phyloP scores from a whole-genome alignment of 805 yeast genomes.

The Candida arabinofermentans region DNA sequence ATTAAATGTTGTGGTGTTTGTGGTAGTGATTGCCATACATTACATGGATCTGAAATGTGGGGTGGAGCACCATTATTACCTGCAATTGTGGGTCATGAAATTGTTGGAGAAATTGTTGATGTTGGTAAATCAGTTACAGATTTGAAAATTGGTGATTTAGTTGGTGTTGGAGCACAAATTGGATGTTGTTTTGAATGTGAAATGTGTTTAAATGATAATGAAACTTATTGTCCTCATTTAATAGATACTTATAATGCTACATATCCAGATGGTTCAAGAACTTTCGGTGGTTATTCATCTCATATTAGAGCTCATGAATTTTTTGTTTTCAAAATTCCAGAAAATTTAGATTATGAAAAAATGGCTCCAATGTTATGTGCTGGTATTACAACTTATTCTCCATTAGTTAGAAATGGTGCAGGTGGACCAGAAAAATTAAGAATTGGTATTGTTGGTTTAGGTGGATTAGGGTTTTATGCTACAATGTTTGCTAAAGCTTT shows the following conservation, averaged over 20 bases:
- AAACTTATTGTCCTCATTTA: conserved; percentile 45
- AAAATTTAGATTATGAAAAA: conserved; percentile 34
- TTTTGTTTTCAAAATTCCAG: conserved; percentile 48
- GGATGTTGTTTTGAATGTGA: conserved; percentile 37
- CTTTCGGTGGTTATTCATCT: conserved; percentile 49
- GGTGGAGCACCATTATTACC: conserved; percentile 11
- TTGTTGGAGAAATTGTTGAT: conserved; percentile 31
- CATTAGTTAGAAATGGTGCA: conserved; percentile 37
- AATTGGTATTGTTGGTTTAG: conserved; percentile 46
- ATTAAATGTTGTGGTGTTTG: conserved; percentile 47
- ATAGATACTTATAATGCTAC: conserved; percentile 49
- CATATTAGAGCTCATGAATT: conserved; percentile 41
- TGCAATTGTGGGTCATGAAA: conserved; percentile 42
- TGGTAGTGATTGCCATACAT: conserved; percentile 47
- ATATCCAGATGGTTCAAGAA: conserved; percentile 41
- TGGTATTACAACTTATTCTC: conserved; percentile 52
- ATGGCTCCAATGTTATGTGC: conserved; percentile 58
- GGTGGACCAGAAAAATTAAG: conserved; percentile 39
- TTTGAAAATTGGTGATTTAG: conserved; percentile 44
- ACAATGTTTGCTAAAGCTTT: conserved; percentile 51
- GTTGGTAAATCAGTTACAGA: conserved; percentile 25
- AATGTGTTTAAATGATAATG: conserved; percentile 35
- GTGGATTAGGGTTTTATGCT: conserved; percentile 47
- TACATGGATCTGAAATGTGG: conserved; percentile 31
- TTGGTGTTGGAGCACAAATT: conserved; percentile 47